Evolutionary conservation across 2,329 filamentous ascomycete species (phyloP), one percentile per base, ranked within the genome.

Genomic region (Dothideomycetidae sp.): DNA sequence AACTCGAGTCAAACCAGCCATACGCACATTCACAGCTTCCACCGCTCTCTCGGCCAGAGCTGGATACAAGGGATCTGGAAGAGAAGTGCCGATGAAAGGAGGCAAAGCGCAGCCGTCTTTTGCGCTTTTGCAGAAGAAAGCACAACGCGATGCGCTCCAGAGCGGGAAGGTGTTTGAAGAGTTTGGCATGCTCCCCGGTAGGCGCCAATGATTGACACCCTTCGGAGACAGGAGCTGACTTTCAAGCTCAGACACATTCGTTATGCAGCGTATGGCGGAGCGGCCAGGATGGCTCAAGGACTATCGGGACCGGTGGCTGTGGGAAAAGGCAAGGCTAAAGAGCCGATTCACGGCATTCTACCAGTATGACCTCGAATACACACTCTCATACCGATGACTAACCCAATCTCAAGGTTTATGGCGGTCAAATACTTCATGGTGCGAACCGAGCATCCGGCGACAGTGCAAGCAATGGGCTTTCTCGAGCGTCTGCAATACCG

Each of bases 131-230:
- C 29, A 38, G 23, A 32, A 38, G 26, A 21, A 26, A 28, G 29
- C 21, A 14, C n/a, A 31, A 18, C 29, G 26, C 17, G 5, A 11
- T 12, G 29, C 29, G 15, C 23, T 38, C 17, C 33, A 41, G 39
- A 46, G 37, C 40, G 53, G 47, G 39, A 39, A 38, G 40, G 46
- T 50, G 33, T 56, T 46, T 28, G 47, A 62, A 40, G 60, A 66
- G 46, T 46, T 67, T 13, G 65, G 65, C 21, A 29, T 67, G 31
- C 47, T 68, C 31, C 60, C 61, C 10, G 60, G 60, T 17, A 62
- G 58, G 1, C 58, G 23, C 58, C 57, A 10, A 46, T 61, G 41
- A n/a, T 61, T 63, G 42, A 42, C 29, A 13, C 13, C 14, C 13
- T 16, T n/a, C n/a, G n/a, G 10, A 13, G n/a, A n/a, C 11, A 17